Evolutionary conservation across 208 protist genomes (phyloP).

Genomic region (Leptomonas seymouri): DNA sequence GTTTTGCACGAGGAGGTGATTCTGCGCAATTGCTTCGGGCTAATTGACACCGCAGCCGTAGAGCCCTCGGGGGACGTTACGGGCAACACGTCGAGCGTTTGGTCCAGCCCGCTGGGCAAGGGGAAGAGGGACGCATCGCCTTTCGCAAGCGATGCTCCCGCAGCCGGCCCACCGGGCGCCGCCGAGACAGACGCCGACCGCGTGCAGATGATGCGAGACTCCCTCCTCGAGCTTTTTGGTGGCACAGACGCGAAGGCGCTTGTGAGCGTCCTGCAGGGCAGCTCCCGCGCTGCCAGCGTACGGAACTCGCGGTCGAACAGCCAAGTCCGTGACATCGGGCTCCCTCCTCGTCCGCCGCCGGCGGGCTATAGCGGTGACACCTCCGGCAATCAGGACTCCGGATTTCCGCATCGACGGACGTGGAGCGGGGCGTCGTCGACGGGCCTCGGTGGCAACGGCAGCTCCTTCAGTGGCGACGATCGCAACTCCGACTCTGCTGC

Average conservation of each 20-base stretch:
- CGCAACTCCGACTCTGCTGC: constrained; percentile 21
- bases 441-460: constrained; percentile 9
- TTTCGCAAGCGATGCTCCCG: neutral
- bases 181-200: constrained; percentile 21
- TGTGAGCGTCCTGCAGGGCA: constrained; percentile 28
- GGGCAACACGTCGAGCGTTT: neutral
- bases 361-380: constrained; percentile 13
- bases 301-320: constrained; percentile 34
- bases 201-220: constrained; percentile 56
- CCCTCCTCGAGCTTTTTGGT: constrained; percentile 75
- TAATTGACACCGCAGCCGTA: constrained; percentile 34
- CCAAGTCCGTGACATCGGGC: constrained; percentile 32
- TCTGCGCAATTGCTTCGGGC: constrained; percentile 67
- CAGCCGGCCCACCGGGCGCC: neutral
- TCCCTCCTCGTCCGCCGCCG: constrained; percentile 30
- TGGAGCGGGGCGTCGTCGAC: constrained; percentile 29
- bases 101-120: constrained; percentile 11
- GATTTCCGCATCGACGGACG: constrained; percentile 29
- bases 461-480: constrained; percentile 25
- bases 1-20: constrained; percentile 77
- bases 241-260: constrained; percentile 41
- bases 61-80: constrained; percentile 6
- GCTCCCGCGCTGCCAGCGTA: constrained; percentile 17
- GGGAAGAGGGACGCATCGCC: constrained; percentile 1
- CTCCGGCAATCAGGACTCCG: constrained; percentile 4